phyloP scores from a whole-genome alignment of 208 protist species.

The Wallacemonas sp. region DNA sequence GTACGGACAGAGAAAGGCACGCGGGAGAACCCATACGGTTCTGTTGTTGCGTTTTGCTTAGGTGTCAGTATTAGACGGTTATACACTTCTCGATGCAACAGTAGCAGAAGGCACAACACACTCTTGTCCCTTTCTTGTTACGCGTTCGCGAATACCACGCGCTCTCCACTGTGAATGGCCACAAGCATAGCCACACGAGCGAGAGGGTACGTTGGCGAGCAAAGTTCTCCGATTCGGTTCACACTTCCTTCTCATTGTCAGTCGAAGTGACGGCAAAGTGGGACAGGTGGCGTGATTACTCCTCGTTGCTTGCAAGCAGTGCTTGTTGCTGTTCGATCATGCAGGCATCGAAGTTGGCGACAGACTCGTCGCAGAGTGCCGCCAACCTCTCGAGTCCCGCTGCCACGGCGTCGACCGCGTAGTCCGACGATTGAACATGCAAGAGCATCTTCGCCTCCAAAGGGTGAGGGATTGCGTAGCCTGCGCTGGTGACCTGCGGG shows the following conservation, averaged over 20 bases:
- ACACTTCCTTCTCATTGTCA: no score
- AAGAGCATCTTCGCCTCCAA: conserved; percentile 92
- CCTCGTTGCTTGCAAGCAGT: conserved; percentile 6
- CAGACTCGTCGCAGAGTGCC: conserved; percentile 73
- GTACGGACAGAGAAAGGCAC: no score
- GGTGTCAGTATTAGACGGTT: neutral
- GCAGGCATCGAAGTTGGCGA: conserved; percentile 71
- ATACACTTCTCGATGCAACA: neutral
- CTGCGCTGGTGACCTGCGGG: conserved; percentile 79
- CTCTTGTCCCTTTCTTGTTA: no score
- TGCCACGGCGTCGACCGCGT: conserved; percentile 84
- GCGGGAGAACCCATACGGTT: no score
- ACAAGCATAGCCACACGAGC: no score
- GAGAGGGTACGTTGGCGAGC: no score
- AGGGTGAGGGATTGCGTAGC: conserved; percentile 94
- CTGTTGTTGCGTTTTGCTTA: neutral
- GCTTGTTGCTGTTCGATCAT: conserved; percentile 36
- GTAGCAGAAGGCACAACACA: no score
- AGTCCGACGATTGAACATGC: conserved; percentile 87
- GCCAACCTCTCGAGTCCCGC: conserved; percentile 79
- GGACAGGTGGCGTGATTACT: no score
- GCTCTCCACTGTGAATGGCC: no score
- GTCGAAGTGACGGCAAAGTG: no score
- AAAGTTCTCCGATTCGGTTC: no score
- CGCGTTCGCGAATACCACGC: no score